Percentiles rank a stretch among this genome's conserved stretches.
Evolutionary conservation across 2,329 filamentous ascomycete species (phyloP).

Genomic region (Geosmithia putterillii): DNA sequence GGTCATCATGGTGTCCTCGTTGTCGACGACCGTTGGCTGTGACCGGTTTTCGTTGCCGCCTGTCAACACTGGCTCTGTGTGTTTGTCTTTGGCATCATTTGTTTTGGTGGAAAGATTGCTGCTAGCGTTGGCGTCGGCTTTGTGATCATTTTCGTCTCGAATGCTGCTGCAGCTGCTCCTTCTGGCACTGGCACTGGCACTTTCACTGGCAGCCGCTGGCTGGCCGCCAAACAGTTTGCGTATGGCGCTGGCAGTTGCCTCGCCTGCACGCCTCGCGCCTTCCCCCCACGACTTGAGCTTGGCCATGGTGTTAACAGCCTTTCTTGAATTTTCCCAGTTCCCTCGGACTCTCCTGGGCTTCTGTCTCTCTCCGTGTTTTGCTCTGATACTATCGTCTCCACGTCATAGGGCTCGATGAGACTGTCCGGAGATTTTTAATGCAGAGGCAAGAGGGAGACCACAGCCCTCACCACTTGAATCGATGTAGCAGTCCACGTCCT

Average conservation of each 20-base stretch:
- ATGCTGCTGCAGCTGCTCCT: not conserved
- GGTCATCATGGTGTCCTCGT: not conserved
- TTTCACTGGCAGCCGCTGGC: constrained; percentile 8
- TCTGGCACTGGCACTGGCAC: constrained; percentile 5
- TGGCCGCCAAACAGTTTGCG: constrained; percentile 17
- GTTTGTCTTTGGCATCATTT: no score
- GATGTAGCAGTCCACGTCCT: constrained; percentile 1
- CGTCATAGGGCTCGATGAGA: no score
- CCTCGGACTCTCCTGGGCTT: not conserved
- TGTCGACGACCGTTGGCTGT: no score
- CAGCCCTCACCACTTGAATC: not conserved
- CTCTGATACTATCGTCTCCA: no score
- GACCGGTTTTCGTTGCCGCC: no score
- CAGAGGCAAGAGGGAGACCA: not conserved
- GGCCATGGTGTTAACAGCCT: constrained; percentile 7
- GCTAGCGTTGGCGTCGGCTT: not conserved
- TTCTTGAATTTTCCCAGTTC: not conserved
- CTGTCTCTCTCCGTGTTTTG: no score
- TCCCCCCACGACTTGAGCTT: constrained; percentile 14
- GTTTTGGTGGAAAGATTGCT: not conserved
- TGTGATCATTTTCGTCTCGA: not conserved
- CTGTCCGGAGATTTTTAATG: no score
- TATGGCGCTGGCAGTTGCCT: constrained; percentile 4
- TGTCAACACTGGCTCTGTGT: no score
- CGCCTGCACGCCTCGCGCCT: constrained; percentile 13